phyloP scores from a whole-genome alignment of 345 rosid species.

The Turritis glabra region DNA sequence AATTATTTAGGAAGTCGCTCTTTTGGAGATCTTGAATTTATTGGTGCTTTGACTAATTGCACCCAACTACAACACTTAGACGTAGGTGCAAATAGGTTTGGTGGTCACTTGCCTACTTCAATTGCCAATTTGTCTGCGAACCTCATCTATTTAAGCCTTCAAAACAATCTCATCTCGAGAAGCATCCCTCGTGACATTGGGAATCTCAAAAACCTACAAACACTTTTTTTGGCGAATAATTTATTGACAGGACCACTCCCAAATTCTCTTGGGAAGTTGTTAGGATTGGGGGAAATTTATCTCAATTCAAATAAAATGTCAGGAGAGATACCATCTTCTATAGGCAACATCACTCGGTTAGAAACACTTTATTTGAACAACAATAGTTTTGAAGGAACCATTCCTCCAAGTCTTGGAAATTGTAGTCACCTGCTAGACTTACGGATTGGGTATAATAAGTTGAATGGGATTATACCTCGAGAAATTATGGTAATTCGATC shows the following conservation, averaged over 20 bases:
- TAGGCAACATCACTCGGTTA: neutral
- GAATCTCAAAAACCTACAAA: neutral
- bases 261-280: neutral
- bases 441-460: neutral
- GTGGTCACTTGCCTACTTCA: neutral
- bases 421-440: neutral
- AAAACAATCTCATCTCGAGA: neutral
- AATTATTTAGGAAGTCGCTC: neutral
- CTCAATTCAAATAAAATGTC: neutral
- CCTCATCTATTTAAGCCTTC: neutral
- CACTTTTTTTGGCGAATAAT: accelerated
- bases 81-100: neutral
- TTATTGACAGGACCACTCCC: neutral
- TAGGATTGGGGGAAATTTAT: accelerated
- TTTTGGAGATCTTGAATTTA: neutral
- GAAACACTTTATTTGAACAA: accelerated
- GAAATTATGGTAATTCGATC: neutral
- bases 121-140: too few species aligned
- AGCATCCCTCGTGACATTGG: too few species aligned
- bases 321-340: neutral
- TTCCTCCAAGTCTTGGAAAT: neutral
- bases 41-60: neutral
- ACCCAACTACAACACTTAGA: accelerated
- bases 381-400: constrained; percentile 10
- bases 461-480: constrained; percentile 3